phyloP scores from a whole-genome alignment of 2,329 filamentous ascomycete genomes.

The Trichophyton rubrum region DNA sequence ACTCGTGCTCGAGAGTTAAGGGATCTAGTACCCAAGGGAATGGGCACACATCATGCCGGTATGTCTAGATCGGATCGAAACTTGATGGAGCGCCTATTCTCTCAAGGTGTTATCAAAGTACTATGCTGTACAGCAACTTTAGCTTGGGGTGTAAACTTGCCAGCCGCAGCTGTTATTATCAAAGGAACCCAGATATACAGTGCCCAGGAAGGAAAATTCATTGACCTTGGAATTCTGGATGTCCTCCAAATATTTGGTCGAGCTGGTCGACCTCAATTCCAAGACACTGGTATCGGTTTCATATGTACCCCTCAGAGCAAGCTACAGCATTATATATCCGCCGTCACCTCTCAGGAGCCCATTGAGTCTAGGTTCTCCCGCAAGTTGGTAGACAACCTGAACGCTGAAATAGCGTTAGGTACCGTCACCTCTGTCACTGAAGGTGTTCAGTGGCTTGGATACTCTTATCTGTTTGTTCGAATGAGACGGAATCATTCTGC shows the following conservation, averaged over 20 bases:
- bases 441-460: constrained; percentile 93
- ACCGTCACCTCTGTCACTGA: constrained; percentile 92
- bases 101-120: constrained; percentile 84
- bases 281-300: constrained; percentile 94
- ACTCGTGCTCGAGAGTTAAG: constrained; percentile 77
- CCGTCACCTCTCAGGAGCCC: constrained; percentile 88
- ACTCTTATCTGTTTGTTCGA: constrained; percentile 92
- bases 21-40: constrained; percentile 77
- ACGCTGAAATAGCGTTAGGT: constrained; percentile 84
- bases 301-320: constrained; percentile 96
- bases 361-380: constrained; percentile 95
- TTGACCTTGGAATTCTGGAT: constrained; percentile 90
- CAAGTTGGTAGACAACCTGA: constrained; percentile 90
- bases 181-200: constrained; percentile 97
- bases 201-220: constrained; percentile 88
- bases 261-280: constrained; percentile 93
- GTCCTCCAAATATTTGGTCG: constrained; percentile 97
- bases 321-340: constrained; percentile 76
- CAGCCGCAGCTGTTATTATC: constrained; percentile 91
- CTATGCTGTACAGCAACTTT: constrained; percentile 96
- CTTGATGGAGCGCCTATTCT: constrained; percentile 85
- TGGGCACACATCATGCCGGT: constrained; percentile 92
- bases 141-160: constrained; percentile 97
- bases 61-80: constrained; percentile 93
- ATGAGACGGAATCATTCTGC: constrained; percentile 86